Conservation (phyloP, 192 early-diverging fungal species). For the Backusella liffmaniae region DNA sequence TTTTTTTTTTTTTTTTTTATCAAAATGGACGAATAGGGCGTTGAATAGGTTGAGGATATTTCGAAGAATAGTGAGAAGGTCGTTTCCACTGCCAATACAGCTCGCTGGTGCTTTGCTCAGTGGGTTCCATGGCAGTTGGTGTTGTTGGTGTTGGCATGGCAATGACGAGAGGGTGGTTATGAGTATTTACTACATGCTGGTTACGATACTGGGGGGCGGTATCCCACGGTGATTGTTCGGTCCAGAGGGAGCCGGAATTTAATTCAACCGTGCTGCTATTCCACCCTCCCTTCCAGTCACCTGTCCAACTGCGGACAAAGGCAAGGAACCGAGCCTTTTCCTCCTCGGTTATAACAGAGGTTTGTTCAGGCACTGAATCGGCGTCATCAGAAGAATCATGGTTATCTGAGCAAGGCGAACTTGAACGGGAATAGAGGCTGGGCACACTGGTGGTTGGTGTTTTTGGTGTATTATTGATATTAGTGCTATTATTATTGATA, state of each 20-base stretch:
- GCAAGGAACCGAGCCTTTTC: conserved; percentile 36
- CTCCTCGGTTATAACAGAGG: conserved; percentile 27
- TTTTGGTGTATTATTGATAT: background rate
- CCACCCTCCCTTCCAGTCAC: conserved; percentile 30
- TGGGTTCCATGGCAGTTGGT: background rate
- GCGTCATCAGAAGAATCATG: conserved; percentile 1
- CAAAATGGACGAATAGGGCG: background rate
- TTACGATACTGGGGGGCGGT: conserved; percentile 3
- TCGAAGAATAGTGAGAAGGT: background rate
- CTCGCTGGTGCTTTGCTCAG: background rate
- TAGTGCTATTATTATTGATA: background rate
- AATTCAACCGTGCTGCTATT: background rate
- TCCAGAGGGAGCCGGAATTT: conserved; percentile 7
- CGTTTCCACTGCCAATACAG: conserved; percentile 6
- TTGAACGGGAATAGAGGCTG: conserved; percentile 10
- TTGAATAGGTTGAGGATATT: conserved; percentile 9
- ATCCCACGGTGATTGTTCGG: conserved; percentile 22
- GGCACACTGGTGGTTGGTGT: background rate
- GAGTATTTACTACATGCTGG: background rate
- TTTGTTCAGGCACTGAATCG: background rate
- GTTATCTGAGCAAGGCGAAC: conserved; percentile 3
- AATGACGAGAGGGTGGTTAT: background rate
- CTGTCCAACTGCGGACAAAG: conserved; percentile 39
- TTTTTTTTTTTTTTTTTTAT: background rate
- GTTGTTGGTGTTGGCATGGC: background rate